phyloP scores from a whole-genome alignment of 2,329 filamentous ascomycete species.

The Trichoderma cornu-damae region DNA sequence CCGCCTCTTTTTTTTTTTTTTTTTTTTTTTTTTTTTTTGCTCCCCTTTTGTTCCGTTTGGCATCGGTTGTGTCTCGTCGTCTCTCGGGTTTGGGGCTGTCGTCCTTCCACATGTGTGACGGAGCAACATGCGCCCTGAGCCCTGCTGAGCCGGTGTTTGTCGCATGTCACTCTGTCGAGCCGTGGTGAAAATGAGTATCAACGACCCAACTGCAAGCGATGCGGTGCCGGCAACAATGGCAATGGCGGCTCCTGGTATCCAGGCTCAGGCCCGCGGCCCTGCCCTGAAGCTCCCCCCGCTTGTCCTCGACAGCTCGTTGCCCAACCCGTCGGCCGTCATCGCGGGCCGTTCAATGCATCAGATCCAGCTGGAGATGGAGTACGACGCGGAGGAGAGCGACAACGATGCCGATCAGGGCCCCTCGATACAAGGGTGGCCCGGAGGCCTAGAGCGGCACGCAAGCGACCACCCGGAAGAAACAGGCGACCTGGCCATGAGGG shows the following conservation, averaged over 20 bases:
- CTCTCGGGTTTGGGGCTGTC: conserved; percentile 11
- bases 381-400: conserved; percentile 24
- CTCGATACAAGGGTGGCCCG: conserved; percentile 19
- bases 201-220: conserved; percentile 9
- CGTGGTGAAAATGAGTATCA: conserved; percentile 18
- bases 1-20: conserved; percentile 2
- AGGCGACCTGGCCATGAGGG: conserved; percentile 18
- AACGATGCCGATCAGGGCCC: conserved; percentile 20
- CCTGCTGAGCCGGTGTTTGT: conserved; percentile 18
- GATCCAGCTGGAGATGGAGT: conserved; percentile 25
- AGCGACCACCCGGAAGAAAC: conserved; percentile 12
- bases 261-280: conserved; percentile 5
- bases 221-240: conserved; percentile 9
- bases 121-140: conserved; percentile 18
- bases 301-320: conserved; percentile 18
- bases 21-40: not conserved
- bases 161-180: conserved; percentile 5
- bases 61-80: conserved; percentile 13
- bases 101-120: conserved; percentile 18
- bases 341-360: conserved; percentile 23
- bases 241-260: conserved; percentile 6
- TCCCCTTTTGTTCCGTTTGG: conserved; percentile 7
- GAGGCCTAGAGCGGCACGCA: conserved; percentile 13
- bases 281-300: conserved; percentile 21
- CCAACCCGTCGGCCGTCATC: conserved; percentile 15